Evolutionary conservation across 2,329 filamentous ascomycete genomes (phyloP), one percentile per base, ranked within the genome.

Genomic region (Raffaelea ambrosiae): DNA sequence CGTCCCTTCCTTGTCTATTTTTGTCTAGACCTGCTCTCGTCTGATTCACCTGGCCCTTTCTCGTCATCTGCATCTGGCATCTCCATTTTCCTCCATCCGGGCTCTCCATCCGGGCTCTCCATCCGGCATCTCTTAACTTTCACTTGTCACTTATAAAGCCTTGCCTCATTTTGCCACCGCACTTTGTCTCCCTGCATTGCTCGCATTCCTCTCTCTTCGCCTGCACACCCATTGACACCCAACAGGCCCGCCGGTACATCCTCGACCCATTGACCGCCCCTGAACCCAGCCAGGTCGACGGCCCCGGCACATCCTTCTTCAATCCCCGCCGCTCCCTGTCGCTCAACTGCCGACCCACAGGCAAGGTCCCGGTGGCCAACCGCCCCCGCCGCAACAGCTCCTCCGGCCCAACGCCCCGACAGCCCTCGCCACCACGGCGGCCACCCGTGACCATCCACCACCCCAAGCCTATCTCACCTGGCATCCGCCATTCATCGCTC

Each of bases 231-330:
- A 20, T 13, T n/a, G n/a, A 18, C 26, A 20, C 3, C 5, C 19
- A 33, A 19, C 59, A 87, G 83, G 81, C 83, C 40, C 69, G 73
- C 46, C 74, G 78, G 58, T 81, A 84, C 59, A 69, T 88, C 40
- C 76, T 88, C 54, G 81, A 85, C 56, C 85, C 84, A 54, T 68
- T 88, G 52, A 80, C 72, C 56, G 82, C 74, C 20, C 81, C 81
- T 10, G 80, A 86, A 52, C 84, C 84, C 14, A 78, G 72, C 51
- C 76, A 83, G 52, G 79, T 85, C 59, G 84, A 79, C 43, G 81
- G 83, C 8, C 76, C 76, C n/a, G 77, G 77, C 50, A 69, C 71
- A 3, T 77, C 78, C 53, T 76, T 80, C 57, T 63, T 70, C 69
- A 63, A 61, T 46, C 53, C 55, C 48, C 58, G 54, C 18, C 59